phyloP scores from a whole-genome alignment of 208 protist genomes.

The Herpetomonas tarakana region DNA sequence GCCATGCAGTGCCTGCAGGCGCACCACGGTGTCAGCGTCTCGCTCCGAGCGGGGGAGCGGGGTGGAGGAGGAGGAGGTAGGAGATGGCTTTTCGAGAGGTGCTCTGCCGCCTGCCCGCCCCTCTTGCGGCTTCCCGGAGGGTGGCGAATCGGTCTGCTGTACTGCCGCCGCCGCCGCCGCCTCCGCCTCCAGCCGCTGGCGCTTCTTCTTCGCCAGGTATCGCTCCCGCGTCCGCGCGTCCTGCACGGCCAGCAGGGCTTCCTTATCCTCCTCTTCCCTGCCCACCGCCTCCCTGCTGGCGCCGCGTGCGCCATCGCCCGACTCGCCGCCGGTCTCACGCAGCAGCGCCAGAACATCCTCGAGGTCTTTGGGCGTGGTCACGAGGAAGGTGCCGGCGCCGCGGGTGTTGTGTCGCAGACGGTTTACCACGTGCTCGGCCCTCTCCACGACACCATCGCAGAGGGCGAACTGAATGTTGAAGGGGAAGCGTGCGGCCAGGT shows the following conservation, averaged over 20 bases:
- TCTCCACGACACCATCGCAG: constrained; percentile 71
- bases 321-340: constrained; percentile 9
- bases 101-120: too few species aligned
- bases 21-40: neutral
- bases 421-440: constrained; percentile 27
- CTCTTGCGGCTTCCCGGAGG: neutral
- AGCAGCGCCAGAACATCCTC: constrained; percentile 36
- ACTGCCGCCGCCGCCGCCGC: neutral
- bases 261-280: constrained; percentile 6
- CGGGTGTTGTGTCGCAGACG: constrained; percentile 42
- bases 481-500: constrained; percentile 60
- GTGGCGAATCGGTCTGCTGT: constrained; percentile 17
- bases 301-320: too few species aligned
- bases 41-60: too few species aligned
- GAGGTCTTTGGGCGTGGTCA: constrained; percentile 80
- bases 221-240: constrained; percentile 52
- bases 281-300: neutral
- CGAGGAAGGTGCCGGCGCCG: constrained; percentile 69
- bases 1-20: constrained; percentile 9
- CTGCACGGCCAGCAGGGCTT: constrained; percentile 39
- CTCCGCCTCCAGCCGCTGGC: neutral
- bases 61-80: too few species aligned
- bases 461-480: constrained; percentile 75
- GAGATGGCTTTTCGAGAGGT: too few species aligned
- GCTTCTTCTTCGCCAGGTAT: constrained; percentile 20